These are phyloP conservation scores for Suillus alpinus DNA, from an alignment of 768 basidiomycete genomes.

Conservation along the genomic window DNA sequence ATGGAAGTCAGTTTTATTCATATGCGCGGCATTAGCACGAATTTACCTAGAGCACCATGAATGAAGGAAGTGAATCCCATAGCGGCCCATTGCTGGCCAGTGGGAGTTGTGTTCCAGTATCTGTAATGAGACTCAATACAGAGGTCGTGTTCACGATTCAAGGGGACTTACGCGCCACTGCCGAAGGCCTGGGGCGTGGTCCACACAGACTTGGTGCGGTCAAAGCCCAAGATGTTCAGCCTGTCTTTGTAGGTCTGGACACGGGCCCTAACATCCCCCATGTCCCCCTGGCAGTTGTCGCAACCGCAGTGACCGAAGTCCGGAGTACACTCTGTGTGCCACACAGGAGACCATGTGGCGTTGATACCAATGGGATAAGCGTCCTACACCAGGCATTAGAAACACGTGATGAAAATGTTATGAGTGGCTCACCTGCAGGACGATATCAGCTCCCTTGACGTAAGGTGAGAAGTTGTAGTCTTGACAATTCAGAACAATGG, in stretches of 20 bases:
- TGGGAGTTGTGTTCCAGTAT: slow-evolving; percentile 27
- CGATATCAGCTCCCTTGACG: slow-evolving; percentile 62
- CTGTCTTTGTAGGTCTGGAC: slow-evolving; percentile 65
- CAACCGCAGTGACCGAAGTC: slow-evolving; percentile 76
- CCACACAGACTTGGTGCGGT: slow-evolving; percentile 68
- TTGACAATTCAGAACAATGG: slow-evolving; percentile 51
- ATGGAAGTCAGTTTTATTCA: background rate
- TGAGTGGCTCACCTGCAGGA: slow-evolving; percentile 61
- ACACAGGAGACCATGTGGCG: slow-evolving; percentile 56
- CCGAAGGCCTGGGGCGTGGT: slow-evolving; percentile 77
- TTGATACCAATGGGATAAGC: slow-evolving; percentile 47
- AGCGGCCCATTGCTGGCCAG: slow-evolving; percentile 22
- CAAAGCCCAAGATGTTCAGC: slow-evolving; percentile 60
- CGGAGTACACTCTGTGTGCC: slow-evolving; percentile 57
- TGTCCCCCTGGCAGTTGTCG: slow-evolving; percentile 60
- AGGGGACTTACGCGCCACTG: slow-evolving; percentile 30
- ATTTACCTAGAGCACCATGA: slow-evolving; percentile 24
- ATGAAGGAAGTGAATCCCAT: slow-evolving; percentile 22
- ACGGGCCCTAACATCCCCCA: slow-evolving; percentile 62
- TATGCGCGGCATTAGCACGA: background rate
- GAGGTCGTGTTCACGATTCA: background rate
- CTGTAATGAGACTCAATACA: slow-evolving; percentile 9
- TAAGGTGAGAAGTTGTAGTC: slow-evolving; percentile 63
- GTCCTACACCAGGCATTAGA: slow-evolving; percentile 9
- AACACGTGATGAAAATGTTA: slow-evolving; percentile 23